Conservation (phyloP, 495 filamentous ascomycete genomes). For the Aspergillus homomorphus region DNA sequence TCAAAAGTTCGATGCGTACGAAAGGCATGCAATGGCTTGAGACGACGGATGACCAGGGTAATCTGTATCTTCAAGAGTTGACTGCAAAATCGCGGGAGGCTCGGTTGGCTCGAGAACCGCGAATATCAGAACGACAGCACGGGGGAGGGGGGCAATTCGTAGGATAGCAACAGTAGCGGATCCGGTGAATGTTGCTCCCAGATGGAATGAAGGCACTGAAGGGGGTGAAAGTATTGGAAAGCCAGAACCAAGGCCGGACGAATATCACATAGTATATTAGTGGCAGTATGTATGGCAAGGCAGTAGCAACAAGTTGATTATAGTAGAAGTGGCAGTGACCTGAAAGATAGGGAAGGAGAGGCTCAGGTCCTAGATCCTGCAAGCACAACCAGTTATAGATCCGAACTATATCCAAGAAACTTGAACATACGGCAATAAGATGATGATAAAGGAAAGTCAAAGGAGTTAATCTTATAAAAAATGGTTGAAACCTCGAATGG, state of each 20-base stretch:
- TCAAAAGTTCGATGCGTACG: not conserved
- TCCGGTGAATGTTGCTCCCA: conserved; percentile 27
- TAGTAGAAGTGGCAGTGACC: conserved; percentile 10
- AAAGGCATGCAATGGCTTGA: conserved; percentile 3
- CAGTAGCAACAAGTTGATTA: conserved; percentile 13
- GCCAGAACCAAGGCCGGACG: conserved; percentile 18
- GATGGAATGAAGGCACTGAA: conserved; percentile 39
- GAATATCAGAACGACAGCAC: conserved; percentile 12
- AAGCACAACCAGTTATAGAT: conserved; percentile 26
- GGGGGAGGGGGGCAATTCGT: conserved; percentile 1
- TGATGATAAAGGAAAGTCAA: conserved; percentile 18
- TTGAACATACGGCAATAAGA: conserved; percentile 23
- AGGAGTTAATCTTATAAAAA: conserved; percentile 16
- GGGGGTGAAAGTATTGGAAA: conserved; percentile 18
- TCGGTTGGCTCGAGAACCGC: conserved; percentile 5
- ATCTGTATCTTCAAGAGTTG: conserved; percentile 7
- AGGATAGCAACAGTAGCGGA: conserved; percentile 20
- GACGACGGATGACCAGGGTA: not conserved
- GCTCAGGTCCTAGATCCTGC: conserved; percentile 15
- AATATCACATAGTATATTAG: conserved; percentile 17
- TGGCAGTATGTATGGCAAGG: conserved; percentile 5
- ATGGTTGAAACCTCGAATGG: conserved; percentile 1
- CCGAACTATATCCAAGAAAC: conserved; percentile 15
- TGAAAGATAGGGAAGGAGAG: conserved; percentile 21
- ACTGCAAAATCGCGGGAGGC: not conserved